Base-by-base conservation (phyloP, 352 stramenopile genomes). In the Phytophthora aleatoria region DNA sequence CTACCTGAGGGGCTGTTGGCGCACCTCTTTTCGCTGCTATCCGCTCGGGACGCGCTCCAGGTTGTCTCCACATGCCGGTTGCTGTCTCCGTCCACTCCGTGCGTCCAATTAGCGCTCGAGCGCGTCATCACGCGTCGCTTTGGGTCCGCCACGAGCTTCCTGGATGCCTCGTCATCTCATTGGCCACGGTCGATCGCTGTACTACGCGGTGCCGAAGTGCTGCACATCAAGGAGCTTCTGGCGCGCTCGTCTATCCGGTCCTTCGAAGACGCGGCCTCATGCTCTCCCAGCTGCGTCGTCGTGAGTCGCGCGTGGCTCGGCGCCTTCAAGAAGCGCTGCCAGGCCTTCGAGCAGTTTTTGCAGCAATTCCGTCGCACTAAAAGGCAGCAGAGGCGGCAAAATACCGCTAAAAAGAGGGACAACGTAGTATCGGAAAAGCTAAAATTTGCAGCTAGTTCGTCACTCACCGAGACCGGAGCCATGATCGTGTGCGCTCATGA, bases 251-350 rank as follows among this genome's bases (percentile, higher is more conserved):
- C 49, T 16, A 61, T 79, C 5, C 26, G 61, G 16, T 73, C 83
- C 11, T 78, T 67, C 16, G 82, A 94, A 13, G 76, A 86, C 26
- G 69, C 66, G 0, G 58, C 69, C 10, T 56, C 52, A 7, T 78
- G 74, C 35, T 50, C 69, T 12, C 69, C 73, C 8, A 72, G 64
- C 6, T 74, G 69, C 44, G 78, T 95, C 31, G 55, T 94, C 16
- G 70, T 94, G 43, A 89, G 83, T 61, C 87, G 83, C 50, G 77
- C 84, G 27, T 96, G 85, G 82, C 74, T 91, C 24, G 66, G 88
- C 24, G 81, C 81, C 33, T 94, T 77, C 74, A 87, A 81, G 64
- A 90, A 88, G 53, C 80, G 85, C 39, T 87, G 83, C 55, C 79
- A 89, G 38, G 42, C 27, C 13, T 90, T 84, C 63, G 87, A 96